A percentile compares a stretch with the other conserved stretches of the same genome.
Conservation (phyloP, 257 asterid genomes). For the Solanum tarapatanum region DNA sequence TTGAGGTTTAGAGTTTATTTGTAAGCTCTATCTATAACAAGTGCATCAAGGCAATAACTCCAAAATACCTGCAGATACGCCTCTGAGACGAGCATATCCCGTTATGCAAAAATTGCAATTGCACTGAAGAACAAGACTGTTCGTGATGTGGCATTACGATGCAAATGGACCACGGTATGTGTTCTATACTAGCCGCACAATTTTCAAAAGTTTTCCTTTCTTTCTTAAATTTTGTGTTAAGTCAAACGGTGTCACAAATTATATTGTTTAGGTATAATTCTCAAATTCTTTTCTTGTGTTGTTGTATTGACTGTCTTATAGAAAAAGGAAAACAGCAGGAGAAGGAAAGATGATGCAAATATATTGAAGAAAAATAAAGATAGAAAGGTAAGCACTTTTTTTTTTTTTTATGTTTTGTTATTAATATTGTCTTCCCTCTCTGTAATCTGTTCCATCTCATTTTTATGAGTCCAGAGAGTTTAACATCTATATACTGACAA, state of each 20-base stretch:
- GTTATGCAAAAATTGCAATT: conserved; percentile 88
- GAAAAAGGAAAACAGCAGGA: conserved; percentile 74
- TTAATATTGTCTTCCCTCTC: background rate
- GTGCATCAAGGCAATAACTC: background rate
- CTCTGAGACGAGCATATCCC: conserved; percentile 53
- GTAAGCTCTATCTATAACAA: background rate
- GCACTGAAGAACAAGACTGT: conserved; percentile 67
- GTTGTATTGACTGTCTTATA: conserved; percentile 13
- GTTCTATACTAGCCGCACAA: background rate
- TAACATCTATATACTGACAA: background rate
- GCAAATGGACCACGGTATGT: conserved; percentile 92
- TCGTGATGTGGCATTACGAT: conserved; percentile 92
- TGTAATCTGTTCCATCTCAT: background rate
- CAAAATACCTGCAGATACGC: conserved; percentile 51
- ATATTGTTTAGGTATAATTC: background rate
- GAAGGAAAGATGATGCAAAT: conserved; percentile 65
- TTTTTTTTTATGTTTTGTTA: background rate
- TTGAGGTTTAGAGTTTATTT: background rate
- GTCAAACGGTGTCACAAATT: too few relatives aligned
- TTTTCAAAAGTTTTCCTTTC: too few relatives aligned
- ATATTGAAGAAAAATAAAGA: conserved; percentile 57
- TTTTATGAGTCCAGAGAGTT: background rate
- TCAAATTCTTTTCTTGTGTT: background rate
- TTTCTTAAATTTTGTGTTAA: too few relatives aligned
- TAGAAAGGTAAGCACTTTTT: conserved; percentile 39